Evolutionary conservation across 2,329 filamentous ascomycete species (phyloP), one percentile per base, ranked within the genome.

Genomic region (Claviceps maximensis): DNA sequence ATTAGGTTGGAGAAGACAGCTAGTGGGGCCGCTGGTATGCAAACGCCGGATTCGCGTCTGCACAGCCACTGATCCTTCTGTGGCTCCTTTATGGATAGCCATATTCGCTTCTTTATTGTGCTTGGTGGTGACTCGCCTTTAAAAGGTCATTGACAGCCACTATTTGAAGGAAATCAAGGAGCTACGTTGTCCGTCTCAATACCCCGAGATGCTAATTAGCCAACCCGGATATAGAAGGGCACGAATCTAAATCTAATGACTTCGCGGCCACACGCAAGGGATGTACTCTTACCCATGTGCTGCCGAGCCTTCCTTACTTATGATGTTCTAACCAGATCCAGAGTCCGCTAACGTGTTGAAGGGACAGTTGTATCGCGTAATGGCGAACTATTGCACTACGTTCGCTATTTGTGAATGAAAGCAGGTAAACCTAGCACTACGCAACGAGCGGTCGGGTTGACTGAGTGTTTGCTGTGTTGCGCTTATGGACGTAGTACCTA

Each of bases 1-100:
- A 55, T 55, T 49, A 29, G 46, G 23, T 31, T 38, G n/a, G 25
- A 41, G 41, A 13, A 38, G 47, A 25, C 15, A 47, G 52, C 50
- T 55, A 55, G 36, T 47, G 51, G 54, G 52, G 33, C 29, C 17
- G 6, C 19, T 42, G 40, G 36, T 38, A n/a, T 38, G 36, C 15
- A 38, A 6, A n/a, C 17, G 36, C 31, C 31, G 15, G 15, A n/a
- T 10, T 38, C 36, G 36, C 36, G 36, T 38, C 36, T 41, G 33
- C 36, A 49, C 33, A 33, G 47, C 47, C 36, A 48, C 46, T 13
- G 5, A n/a, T 1, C 36, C 36, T 38, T 2, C 4, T 38, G 36
- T 38, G 36, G 36, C 36, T 38, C 8, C 15, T 17, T 5, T 4
- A 38, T 17, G 1, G 36, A n/a, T 21, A 45, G 42, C 42, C 42